These are phyloP conservation scores for Cubamyces lactineus DNA, from an alignment of 768 basidiomycete genomes.

Conservation along the genomic window DNA sequence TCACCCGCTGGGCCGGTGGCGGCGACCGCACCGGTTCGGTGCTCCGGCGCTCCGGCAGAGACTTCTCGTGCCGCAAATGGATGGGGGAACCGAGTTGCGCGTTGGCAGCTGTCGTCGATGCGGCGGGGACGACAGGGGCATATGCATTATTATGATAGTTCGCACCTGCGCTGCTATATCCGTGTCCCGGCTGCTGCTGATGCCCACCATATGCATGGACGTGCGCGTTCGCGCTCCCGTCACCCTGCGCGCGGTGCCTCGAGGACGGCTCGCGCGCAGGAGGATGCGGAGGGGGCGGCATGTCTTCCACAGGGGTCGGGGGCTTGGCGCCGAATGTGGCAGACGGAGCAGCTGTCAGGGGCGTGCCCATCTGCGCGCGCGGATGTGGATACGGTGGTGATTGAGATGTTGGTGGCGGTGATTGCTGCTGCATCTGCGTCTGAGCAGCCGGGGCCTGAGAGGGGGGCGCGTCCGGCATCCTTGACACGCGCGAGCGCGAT, in stretches of 20 bases:
- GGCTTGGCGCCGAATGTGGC: slow-evolving; percentile 21
- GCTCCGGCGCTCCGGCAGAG: slow-evolving; percentile 6
- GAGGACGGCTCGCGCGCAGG: slow-evolving; percentile 5
- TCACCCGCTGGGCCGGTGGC: slow-evolving; percentile 14
- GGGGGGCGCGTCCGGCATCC: slow-evolving; percentile 3
- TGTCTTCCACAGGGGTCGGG: slow-evolving; percentile 24
- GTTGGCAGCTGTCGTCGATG: too few relatives aligned
- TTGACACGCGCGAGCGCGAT: slow-evolving; percentile 20
- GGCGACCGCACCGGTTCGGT: slow-evolving; percentile 7
- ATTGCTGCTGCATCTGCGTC: background rate
- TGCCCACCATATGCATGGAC: background rate
- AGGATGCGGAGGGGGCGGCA: slow-evolving; percentile 14
- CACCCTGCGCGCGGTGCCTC: background rate
- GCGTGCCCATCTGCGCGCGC: background rate
- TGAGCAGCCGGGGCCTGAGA: background rate
- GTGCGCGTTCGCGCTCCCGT: background rate
- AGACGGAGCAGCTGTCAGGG: background rate
- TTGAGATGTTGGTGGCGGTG: slow-evolving; percentile 3
- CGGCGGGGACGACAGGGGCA: too few relatives aligned
- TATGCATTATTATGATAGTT: too few relatives aligned
- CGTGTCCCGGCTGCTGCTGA: background rate
- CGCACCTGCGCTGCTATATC: too few relatives aligned
- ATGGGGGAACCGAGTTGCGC: slow-evolving; percentile 20
- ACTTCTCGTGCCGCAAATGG: slow-evolving; percentile 18
- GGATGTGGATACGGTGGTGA: background rate